Evolutionary conservation across 345 rosid species (phyloP), one percentile per base, ranked within the genome.

Genomic region (Reutealis trisperma): DNA sequence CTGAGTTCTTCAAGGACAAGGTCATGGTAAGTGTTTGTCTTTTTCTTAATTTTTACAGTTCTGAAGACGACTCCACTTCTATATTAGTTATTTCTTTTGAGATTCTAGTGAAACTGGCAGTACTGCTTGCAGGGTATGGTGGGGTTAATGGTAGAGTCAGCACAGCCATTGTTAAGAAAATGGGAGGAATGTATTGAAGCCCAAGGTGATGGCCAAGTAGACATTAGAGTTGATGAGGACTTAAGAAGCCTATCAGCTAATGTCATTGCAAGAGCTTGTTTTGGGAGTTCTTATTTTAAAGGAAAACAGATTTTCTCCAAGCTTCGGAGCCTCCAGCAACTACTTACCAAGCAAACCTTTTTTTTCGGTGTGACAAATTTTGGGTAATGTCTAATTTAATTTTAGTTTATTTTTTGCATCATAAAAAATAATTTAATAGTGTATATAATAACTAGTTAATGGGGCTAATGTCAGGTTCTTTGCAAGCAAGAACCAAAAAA

Each of bases 401-500:
- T 27, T 27, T 27, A 27, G 30, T 1, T 27, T 27, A 27, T 27
- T 27, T 27, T 27, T 27, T 27, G 30, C 1, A 27, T 27, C 30
- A 27, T 27, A 27, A 27, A 0, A 27, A 0, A 27, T 27, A 27
- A 8, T 5, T 42, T 42, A 42, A 42, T 42, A 42, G 8, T 42
- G 2, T 42, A 42, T 27, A 42, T 8, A 42, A 8, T 4, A 5
- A 42, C 2, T 42, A 42, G 4, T 42, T 8, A 42, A 42, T 42
- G 45, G 30, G 30, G 30, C 30, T 27, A 22, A 60, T 10, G 15
- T 19, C 65, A 62, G 78, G 84, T 42, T 83, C 85, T 82, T 71
- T 83, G 60, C 81, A 85, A 15, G 62, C 42, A 90, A 81, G 82
- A 87, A 82, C 67, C 63, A 77, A 3, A 82, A 58, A 14, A 69